phyloP scores from a whole-genome alignment of 495 filamentous ascomycete species.

The Penicillium cataractarum region DNA sequence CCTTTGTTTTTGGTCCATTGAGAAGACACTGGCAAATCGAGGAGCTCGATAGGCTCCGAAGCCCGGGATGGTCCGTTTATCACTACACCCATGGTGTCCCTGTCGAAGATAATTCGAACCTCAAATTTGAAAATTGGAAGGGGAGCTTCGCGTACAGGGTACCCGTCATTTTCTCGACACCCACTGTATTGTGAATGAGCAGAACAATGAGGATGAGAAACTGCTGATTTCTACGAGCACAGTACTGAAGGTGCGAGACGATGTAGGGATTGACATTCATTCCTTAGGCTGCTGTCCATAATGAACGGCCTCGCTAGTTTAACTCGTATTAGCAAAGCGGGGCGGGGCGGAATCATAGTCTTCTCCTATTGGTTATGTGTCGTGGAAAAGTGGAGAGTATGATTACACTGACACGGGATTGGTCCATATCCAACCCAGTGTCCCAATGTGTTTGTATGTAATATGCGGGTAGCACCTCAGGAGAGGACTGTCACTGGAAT shows the following conservation, averaged over 20 bases:
- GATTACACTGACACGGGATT: background rate
- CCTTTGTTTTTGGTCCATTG: too few relatives aligned
- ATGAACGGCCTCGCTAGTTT: slow-evolving; percentile 1
- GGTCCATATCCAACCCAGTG: slow-evolving; percentile 1
- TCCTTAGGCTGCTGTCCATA: background rate
- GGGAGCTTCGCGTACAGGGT: background rate
- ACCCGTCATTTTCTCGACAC: slow-evolving; percentile 2
- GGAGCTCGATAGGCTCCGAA: too few relatives aligned
- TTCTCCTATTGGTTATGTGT: slow-evolving; percentile 1
- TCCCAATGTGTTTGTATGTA: slow-evolving; percentile 2
- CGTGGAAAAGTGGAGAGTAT: slow-evolving; percentile 1
- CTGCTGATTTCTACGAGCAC: slow-evolving; percentile 2
- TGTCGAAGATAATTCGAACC: too few relatives aligned
- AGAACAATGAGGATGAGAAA: background rate
- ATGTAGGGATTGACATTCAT: slow-evolving; percentile 2
- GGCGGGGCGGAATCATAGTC: background rate
- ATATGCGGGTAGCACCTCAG: background rate
- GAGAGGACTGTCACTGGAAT: slow-evolving; percentile 1
- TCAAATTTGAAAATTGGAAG: too few relatives aligned
- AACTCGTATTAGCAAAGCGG: slow-evolving; percentile 2
- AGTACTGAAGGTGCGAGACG: slow-evolving; percentile 1
- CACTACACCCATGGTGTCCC: too few relatives aligned
- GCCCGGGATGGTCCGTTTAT: too few relatives aligned
- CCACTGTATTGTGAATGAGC: slow-evolving; percentile 1
- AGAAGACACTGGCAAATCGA: too few relatives aligned